Evolutionary conservation across 495 filamentous ascomycete species (phyloP), one percentile per base, ranked within the genome.

Genomic region (Penicillium dipodomyicola): DNA sequence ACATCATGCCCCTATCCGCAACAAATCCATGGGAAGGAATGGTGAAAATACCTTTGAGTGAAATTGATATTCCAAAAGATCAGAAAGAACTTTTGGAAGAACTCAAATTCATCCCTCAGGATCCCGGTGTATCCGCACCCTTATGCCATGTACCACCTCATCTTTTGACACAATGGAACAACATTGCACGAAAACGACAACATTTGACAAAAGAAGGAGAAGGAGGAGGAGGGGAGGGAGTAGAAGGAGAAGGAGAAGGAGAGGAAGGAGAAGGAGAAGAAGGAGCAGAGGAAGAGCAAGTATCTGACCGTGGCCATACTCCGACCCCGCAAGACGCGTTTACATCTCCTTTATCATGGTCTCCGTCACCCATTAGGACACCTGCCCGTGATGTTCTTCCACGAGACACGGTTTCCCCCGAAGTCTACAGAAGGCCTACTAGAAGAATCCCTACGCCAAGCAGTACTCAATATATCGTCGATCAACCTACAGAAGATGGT

Each of bases 11-110:
- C 11, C 4, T 15, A 15, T 12, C 17, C 27, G 30, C 8, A 22
- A 32, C 12, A 15, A 55, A 73, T 52, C 67, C 70, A 6, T 78
- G 75, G 76, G 42, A 67, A 46, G 69, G 73, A 40, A 68, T 77
- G 67, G 64, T 55, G 33, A 54, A 54, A 39, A 77, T 86, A 44
- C 67, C 70, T 22, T 65, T 60, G 20, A 65, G 65, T 45, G 77
- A 86, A 59, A 67, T 84, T 25, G 72, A 57, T 32, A 82, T 91
- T 44, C 80, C 83, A 6, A 77, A 70, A 33, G 79, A 83, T 15
- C 91, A 96, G 63, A 69, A 72, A 47, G 62, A 73, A 19, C 65
- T 92, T 17, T 66, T 95, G 4, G 76, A 82, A 15, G 64, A 70
- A 3, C 56, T 66, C 15, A 73, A 82, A n/a, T 76, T 71, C 70